Evolutionary conservation across 371 early-diverging fungal species (phyloP), one percentile per base, ranked within the genome.

Genomic region (Mortierella sp.): DNA sequence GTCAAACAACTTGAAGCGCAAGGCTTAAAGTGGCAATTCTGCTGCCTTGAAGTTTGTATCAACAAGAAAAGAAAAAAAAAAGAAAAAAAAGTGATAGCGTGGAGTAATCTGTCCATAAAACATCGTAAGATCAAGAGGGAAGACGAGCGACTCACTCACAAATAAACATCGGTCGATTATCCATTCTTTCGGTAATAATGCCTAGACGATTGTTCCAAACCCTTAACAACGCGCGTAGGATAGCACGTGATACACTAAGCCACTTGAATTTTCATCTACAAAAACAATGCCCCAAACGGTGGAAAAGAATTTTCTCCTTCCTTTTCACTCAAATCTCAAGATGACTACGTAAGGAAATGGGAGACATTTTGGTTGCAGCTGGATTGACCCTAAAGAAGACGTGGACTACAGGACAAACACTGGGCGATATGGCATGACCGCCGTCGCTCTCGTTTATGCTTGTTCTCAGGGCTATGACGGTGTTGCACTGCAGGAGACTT

Each of bases 1-100:
- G 65, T 81, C 80, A 58, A 80, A 60, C 79, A 86, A 80, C 68
- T 66, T 89, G 67, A 87, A 86, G 79, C 19, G 50, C 21, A 56
- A 50, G 34, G 31, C 23, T n/a, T 37, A 48, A 37, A n/a, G n/a
- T 7, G 17, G 48, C 1, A 12, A 6, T 14, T 21, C 24, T 34
- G 32, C 49, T n/a, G n/a, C n/a, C n/a, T n/a, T n/a, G n/a, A n/a
- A n/a, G 24, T 19, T 11, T 3, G 15, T 17, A 6, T 15, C 19
- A 42, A 51, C 23, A 37, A 46, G 49, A 57, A 58, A 52, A 50
- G 26, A 58, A 32, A 37, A 43, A 55, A 46, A 43, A 17, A 32
- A 56, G 17, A 19, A 30, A 46, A 50, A 49, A 58, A 47, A 58
- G 21, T 37, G 49, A 34, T 23, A 50, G 42, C 30, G 32, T 31